Percentiles rank a stretch among this genome's conserved stretches.
Evolutionary conservation across 208 protist species (phyloP).

Genomic region (Kentomonas sorsogonicus): DNA sequence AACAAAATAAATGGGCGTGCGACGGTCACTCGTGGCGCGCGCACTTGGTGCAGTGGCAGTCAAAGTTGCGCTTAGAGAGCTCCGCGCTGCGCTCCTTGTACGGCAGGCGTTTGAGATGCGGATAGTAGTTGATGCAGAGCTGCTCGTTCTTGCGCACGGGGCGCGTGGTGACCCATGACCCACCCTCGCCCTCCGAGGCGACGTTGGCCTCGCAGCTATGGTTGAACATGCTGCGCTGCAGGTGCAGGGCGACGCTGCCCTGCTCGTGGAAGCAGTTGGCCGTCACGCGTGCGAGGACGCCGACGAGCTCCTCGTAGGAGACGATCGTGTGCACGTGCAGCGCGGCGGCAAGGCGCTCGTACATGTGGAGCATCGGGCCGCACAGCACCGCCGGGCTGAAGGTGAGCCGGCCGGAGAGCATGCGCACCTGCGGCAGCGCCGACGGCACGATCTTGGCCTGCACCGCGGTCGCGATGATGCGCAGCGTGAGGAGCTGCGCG

Average conservation of each 20-base stretch:
- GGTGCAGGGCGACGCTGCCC: constrained; percentile 48
- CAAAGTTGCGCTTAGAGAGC: constrained; percentile 47
- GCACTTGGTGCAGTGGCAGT: constrained; percentile 52
- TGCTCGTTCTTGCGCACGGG: constrained; percentile 50
- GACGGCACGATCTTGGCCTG: constrained; percentile 51
- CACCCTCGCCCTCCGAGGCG: constrained; percentile 40
- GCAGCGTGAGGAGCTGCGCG: constrained; percentile 76
- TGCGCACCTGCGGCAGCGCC: constrained; percentile 62
- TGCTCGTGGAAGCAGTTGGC: constrained; percentile 73
- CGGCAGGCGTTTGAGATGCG: constrained; percentile 49
- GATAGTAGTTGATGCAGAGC: constrained; percentile 76
- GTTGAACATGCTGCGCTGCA: constrained; percentile 74
- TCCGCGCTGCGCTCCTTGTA: constrained; percentile 47
- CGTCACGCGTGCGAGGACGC: constrained; percentile 54
- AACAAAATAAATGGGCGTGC: not conserved
- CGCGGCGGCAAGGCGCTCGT: constrained; percentile 60
- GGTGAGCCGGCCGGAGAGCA: constrained; percentile 56
- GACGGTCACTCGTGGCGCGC: not conserved
- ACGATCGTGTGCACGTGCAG: constrained; percentile 59
- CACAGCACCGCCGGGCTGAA: constrained; percentile 54
- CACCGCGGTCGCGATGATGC: constrained; percentile 49
- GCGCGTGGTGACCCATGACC: constrained; percentile 41
- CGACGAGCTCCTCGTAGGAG: constrained; percentile 78
- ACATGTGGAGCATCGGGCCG: constrained; percentile 59
- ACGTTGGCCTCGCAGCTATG: constrained; percentile 80